phyloP scores from a whole-genome alignment of 192 early-diverging fungal genomes.

The Coemansia sp. region DNA sequence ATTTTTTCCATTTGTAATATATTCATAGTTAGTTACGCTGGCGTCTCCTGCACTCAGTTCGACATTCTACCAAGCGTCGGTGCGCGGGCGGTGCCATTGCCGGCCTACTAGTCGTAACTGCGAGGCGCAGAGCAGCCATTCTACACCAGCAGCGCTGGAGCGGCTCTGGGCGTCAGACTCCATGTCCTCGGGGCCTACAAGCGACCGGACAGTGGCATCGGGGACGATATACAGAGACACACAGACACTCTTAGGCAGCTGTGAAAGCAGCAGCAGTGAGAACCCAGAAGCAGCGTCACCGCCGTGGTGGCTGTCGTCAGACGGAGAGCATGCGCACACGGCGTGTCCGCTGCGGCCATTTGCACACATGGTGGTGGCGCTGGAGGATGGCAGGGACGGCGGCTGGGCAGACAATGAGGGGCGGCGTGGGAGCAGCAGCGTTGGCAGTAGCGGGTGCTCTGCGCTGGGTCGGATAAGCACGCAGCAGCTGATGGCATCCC shows the following conservation, averaged over 20 bases:
- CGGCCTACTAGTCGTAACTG: neutral
- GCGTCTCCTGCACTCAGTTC: constrained; percentile 7
- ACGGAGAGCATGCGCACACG: constrained; percentile 48
- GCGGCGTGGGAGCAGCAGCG: constrained; percentile 4
- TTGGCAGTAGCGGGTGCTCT: neutral
- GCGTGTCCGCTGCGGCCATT: constrained; percentile 52
- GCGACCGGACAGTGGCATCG: constrained; percentile 2
- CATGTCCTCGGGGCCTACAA: neutral
- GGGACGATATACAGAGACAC: constrained; percentile 14
- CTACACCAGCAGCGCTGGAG: constrained; percentile 5
- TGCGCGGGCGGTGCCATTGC: neutral
- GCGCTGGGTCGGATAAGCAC: constrained; percentile 9
- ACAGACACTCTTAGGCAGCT: neutral
- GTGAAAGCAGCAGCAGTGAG: neutral
- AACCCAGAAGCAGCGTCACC: neutral
- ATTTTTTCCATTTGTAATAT: constrained; percentile 1
- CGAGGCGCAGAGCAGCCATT: neutral
- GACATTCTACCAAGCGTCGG: neutral
- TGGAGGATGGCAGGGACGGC: constrained; percentile 11
- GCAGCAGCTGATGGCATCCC: constrained; percentile 21
- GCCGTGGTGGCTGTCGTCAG: constrained; percentile 50
- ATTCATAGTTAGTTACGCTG: neutral
- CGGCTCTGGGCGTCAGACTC: neutral
- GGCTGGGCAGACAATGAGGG: neutral
- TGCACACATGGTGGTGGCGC: constrained; percentile 51